Conservation (phyloP, 2,329 filamentous ascomycete species). For the Huntiella bhutanensis region DNA sequence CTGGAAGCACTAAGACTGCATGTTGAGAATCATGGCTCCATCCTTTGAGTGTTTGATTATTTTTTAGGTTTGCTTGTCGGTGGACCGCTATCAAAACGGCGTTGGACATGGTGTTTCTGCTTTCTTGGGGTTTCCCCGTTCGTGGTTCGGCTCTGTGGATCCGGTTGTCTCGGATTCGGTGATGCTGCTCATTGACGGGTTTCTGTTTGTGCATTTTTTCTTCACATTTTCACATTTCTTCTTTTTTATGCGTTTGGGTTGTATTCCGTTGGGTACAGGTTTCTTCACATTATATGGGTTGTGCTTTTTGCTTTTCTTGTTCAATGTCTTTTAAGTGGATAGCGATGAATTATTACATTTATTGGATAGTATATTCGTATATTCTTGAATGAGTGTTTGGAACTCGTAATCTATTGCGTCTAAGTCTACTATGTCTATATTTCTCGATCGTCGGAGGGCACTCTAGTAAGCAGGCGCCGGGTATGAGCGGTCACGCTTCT, state of each 20-base stretch:
- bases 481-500: constrained; percentile 42
- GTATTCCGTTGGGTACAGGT: constrained; percentile 7
- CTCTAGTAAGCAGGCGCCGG: constrained; percentile 37
- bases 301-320: constrained; percentile 6
- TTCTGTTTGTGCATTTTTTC: constrained; percentile 2
- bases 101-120: constrained; percentile 2
- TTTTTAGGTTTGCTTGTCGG: not conserved
- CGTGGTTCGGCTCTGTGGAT: not conserved
- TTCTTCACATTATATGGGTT: constrained; percentile 3
- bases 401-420: not conserved
- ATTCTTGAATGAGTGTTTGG: not conserved
- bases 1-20: constrained; percentile 7
- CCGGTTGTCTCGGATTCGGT: no score
- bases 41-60: constrained; percentile 4
- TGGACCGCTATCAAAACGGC: constrained; percentile 5
- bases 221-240: constrained; percentile 4
- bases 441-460: no score
- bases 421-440: not conserved
- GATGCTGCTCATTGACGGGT: no score
- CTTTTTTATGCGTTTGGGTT: constrained; percentile 9
- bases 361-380: not conserved
- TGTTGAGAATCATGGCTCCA: not conserved
- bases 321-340: constrained; percentile 1
- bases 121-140: not conserved
- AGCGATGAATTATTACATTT: constrained; percentile 2